Evolutionary conservation across 208 protist species (phyloP).

Genomic region (Trypanosoma scelopori): DNA sequence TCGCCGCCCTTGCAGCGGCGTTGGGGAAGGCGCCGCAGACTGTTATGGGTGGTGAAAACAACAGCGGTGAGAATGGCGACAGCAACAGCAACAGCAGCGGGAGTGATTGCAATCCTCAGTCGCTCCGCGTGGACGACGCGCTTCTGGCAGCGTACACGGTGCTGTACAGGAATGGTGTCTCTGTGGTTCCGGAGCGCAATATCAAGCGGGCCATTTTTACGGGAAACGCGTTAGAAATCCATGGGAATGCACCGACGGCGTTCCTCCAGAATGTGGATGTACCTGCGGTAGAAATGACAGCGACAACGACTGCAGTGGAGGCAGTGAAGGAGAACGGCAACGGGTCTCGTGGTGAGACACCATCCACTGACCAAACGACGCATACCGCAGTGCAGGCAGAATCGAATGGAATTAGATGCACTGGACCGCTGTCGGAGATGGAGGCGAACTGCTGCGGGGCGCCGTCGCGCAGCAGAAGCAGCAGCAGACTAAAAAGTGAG

Average conservation of each 20-base stretch:
- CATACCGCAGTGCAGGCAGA: background rate
- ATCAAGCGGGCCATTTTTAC: slow-evolving; percentile 60
- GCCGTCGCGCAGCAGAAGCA: too few relatives aligned
- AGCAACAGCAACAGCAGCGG: too few relatives aligned
- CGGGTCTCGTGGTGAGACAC: background rate
- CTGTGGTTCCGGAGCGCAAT: slow-evolving; percentile 66
- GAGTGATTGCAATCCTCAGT: background rate
- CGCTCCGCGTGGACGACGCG: slow-evolving; percentile 4
- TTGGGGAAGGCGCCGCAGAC: background rate
- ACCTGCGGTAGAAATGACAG: slow-evolving; percentile 10
- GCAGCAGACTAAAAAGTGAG: background rate
- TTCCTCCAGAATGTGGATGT: slow-evolving; percentile 41
- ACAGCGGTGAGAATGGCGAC: background rate
- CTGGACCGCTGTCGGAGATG: background rate
- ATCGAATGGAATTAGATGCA: background rate
- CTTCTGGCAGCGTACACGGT: slow-evolving; percentile 28
- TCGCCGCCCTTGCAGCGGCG: background rate
- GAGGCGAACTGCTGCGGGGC: background rate
- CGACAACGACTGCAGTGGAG: background rate
- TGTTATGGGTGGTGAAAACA: background rate
- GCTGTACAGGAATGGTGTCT: slow-evolving; percentile 47
- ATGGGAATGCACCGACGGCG: slow-evolving; percentile 33
- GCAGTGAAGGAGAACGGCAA: background rate
- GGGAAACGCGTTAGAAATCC: slow-evolving; percentile 51
- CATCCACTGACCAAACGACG: too few relatives aligned